A percentile compares a stretch with the other conserved stretches of the same genome.
Conservation (phyloP, 441 rosid genomes). For the Pelargonium citronellum region DNA sequence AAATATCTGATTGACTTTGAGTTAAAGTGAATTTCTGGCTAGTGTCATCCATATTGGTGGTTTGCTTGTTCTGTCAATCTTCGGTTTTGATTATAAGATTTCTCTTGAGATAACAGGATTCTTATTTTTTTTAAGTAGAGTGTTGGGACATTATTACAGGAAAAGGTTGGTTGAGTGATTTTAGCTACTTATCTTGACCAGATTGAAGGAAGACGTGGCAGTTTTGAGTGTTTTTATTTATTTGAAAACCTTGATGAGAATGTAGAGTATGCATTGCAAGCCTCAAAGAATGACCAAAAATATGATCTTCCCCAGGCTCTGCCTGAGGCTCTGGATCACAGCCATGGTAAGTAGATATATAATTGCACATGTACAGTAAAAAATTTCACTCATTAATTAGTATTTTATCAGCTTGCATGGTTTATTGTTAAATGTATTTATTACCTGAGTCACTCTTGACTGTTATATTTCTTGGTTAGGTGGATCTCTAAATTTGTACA, state of each 20-base stretch:
- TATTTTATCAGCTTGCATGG: conserved; percentile 5
- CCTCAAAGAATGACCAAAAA: conserved; percentile 28
- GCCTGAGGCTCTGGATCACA: conserved; percentile 53
- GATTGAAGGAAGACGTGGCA: conserved; percentile 68
- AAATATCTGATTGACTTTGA: neutral
- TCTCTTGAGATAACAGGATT: neutral
- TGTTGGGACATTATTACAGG: neutral
- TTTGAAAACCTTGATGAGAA: conserved; percentile 51
- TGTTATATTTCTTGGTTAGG: conserved; percentile 28
- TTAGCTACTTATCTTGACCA: conserved; percentile 28
- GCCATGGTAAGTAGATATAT: conserved; percentile 44
- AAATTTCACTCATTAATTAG: neutral
- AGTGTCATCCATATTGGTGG: conserved; percentile 15
- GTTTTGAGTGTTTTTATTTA: conserved; percentile 69
- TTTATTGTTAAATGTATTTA: neutral
- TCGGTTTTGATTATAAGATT: conserved; percentile 13
- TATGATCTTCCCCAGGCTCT: conserved; percentile 59
- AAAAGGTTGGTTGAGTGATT: conserved; percentile 13
- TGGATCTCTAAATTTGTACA: conserved; percentile 42
- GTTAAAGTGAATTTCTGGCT: neutral
- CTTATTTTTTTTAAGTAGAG: neutral
- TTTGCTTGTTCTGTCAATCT: neutral
- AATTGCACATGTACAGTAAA: neutral
- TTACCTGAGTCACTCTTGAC: neutral
- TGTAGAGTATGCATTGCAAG: conserved; percentile 32